Base-by-base conservation (phyloP, 257 asterid species). In the Capsicum pubescens region DNA sequence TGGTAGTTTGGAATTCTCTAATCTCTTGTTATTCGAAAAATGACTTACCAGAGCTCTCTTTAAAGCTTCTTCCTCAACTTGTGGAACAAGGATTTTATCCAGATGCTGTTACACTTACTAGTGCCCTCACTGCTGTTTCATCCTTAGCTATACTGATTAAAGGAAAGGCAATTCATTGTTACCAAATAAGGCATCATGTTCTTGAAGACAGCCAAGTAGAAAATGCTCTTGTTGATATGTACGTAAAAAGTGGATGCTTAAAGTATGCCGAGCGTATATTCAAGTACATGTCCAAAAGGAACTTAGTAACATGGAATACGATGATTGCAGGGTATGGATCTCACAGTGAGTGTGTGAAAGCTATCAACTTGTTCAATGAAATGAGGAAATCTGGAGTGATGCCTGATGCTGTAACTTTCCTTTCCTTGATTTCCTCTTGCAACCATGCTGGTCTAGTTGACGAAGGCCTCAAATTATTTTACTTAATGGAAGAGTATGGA, bases 281-380 rank as follows among this genome's bases (percentile, higher is more conserved):
- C 82, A 74, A 81, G n/a, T 87, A 82, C 57, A 87, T 90, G 94
- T 68, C 84, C 9, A 46, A 69, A 56, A 89, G 91, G 84, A 94
- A 91, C 81, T 15, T 88, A 8, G 90, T 94, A 14, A 87, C 98
- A 0, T 96, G 97, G 98, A 94, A 96, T 66, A 88, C 97, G 0
- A 93, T 94, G 94, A 90, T 96, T 55, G 83, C 91, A 12, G 98
- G 98, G n/a, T 90, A 90, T 80, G 98, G 99, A 56, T 93, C 94
- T 2, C 96, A 94, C 3, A 93, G 98, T 9, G 89, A 91, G 42
- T 92, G 97, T 83, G 87, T 13, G 12, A 91, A 88, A 88, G 97
- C 98, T 60, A 88, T 96, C 4, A 87, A 85, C 21, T 52, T 91
- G 85, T 91, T 91, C 80, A 80, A 85, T 11, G 94, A 91, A 86